Conservation (phyloP, 164 flowering plant genomes). For the Aristolochia fimbriata region DNA sequence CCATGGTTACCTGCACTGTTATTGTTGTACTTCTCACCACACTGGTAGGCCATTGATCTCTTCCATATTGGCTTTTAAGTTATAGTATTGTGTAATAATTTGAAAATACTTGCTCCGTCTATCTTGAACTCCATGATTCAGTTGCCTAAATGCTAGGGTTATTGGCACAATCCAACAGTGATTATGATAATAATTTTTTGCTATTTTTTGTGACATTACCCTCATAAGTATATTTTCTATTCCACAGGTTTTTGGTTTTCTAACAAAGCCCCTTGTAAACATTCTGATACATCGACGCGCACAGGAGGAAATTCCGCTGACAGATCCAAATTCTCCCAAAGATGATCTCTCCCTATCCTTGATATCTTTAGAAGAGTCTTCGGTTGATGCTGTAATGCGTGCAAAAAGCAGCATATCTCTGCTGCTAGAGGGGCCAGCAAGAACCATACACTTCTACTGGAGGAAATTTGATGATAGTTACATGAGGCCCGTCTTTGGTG, state of each 20-base stretch:
- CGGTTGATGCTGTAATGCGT: slow-evolving; percentile 36
- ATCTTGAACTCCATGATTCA: too few relatives aligned
- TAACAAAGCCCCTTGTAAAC: slow-evolving; percentile 62
- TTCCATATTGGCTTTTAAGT: not conserved
- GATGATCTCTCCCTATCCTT: slow-evolving; percentile 52
- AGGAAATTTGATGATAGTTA: slow-evolving; percentile 74
- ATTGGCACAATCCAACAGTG: too few relatives aligned
- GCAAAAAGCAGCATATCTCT: slow-evolving; percentile 61
- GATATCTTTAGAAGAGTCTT: slow-evolving; percentile 53
- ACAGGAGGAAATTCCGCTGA: slow-evolving; percentile 2
- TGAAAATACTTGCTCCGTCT: too few relatives aligned
- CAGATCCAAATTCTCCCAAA: slow-evolving; percentile 24
- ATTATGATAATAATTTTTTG: not conserved
- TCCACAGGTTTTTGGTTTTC: slow-evolving; percentile 65
- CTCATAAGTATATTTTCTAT: not conserved
- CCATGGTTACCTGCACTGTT: slow-evolving; percentile 61
- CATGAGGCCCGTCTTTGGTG: slow-evolving; percentile 91
- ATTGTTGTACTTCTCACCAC: slow-evolving; percentile 79
- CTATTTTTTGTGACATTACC: not conserved
- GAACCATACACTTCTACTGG: slow-evolving; percentile 76
- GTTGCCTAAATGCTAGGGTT: too few relatives aligned
- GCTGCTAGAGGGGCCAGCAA: slow-evolving; percentile 70
- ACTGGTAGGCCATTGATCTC: slow-evolving; percentile 32
- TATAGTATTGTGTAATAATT: not conserved
- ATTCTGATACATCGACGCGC: slow-evolving; percentile 35